phyloP scores from a whole-genome alignment of 2,329 filamentous ascomycete species.

The Lizonia empirigonia region DNA sequence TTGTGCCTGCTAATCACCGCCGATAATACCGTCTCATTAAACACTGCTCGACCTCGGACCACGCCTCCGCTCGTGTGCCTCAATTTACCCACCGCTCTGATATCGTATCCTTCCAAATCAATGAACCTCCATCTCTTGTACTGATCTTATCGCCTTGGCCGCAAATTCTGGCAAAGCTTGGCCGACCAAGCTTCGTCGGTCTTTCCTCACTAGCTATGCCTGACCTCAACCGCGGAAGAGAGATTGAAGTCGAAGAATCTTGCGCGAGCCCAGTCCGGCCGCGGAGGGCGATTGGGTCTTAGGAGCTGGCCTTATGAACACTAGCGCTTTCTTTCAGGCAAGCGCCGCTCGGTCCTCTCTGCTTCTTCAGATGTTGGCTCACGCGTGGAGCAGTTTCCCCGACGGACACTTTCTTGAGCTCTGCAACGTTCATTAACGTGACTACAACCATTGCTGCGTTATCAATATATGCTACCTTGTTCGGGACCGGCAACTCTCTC shows the following conservation, averaged over 20 bases:
- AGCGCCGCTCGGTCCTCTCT: background rate
- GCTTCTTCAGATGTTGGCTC: conserved; percentile 26
- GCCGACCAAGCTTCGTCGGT: background rate
- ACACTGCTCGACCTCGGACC: background rate
- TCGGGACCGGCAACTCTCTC: conserved; percentile 19
- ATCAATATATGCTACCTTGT: conserved; percentile 21
- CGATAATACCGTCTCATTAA: no score
- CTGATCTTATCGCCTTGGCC: background rate
- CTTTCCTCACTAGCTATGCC: background rate
- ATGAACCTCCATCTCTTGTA: background rate
- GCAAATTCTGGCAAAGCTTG: background rate
- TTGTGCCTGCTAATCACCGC: no score
- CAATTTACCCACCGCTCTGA: background rate
- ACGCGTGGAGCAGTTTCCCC: conserved; percentile 30
- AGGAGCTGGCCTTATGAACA: background rate
- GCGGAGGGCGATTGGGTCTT: background rate
- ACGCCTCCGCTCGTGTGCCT: background rate
- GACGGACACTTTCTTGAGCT: conserved; percentile 24
- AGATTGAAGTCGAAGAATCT: conserved; percentile 14
- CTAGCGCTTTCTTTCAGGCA: background rate
- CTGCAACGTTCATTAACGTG: conserved; percentile 16
- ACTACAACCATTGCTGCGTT: conserved; percentile 17
- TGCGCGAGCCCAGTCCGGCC: conserved; percentile 16
- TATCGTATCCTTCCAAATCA: background rate
- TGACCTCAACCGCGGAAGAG: background rate